Base-by-base conservation (phyloP, 371 early-diverging fungal species). In the Mucor irregularis region DNA sequence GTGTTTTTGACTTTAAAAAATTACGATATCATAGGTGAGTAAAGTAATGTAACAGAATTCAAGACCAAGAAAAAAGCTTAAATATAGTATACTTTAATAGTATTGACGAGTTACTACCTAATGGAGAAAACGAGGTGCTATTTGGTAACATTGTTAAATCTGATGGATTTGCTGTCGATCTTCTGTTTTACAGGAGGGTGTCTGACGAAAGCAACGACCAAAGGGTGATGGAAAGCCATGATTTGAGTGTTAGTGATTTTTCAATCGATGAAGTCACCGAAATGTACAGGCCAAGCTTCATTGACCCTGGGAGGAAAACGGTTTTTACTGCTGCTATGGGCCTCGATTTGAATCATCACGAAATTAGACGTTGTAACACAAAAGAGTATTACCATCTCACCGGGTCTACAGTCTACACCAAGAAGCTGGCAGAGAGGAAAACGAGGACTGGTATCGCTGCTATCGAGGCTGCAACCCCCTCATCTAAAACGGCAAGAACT, bases 381-480 rank as follows among this genome's bases (percentile, higher is more conserved):
- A 40, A 30, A 16, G 56, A 31, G 11, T 56, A 56, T 24, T 38
- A 48, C 19, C 49, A 48, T 21, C 0, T 48, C 13, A 56, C 56
- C 0, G 56, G 49, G 7, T 56, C 49, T 1, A 56, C 30, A 6
- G 24, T n/a, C 8, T 31, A 21, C 22, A 5, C 28, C n/a, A 50
- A 28, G 7, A 26, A 38, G 22, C 25, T 38, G 28, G 0, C 14
- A 10, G 26, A 24, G 45, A n/a, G n/a, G n/a, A n/a, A n/a, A n/a
- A n/a, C n/a, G n/a, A n/a, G n/a, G n/a, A 10, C 17, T 4, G 21
- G 21, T 16, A 34, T 49, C 4, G 22, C 33, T 16, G 34, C 2
- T 21, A 49, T 49, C 16, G 49, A 49, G 49, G 10, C 35, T 7
- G 29, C 21, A 1, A 49, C 29, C 14, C 47, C 47, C 16, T 25